Evolutionary conservation across 1,284 basidiomycete species (phyloP).

Genomic region (Fomitopsis schrenkii): DNA sequence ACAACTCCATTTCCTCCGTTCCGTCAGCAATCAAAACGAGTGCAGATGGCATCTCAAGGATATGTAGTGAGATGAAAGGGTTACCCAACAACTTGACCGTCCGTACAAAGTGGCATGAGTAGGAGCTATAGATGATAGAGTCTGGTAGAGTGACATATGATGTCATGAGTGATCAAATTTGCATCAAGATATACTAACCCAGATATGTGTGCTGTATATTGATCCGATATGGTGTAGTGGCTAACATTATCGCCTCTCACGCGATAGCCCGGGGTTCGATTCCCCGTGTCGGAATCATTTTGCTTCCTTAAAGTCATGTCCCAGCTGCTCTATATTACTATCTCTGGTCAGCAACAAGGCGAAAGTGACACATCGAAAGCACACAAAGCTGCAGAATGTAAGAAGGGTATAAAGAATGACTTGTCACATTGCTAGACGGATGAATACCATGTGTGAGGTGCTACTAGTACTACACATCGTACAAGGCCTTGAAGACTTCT

Average conservation of each 20-base stretch:
- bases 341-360: too few relatives aligned
- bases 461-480: background rate
- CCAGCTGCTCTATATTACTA: too few relatives aligned
- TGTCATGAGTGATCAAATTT: background rate
- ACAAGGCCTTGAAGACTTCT: background rate
- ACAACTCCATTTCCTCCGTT: constrained; percentile 91
- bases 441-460: background rate
- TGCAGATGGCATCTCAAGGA: constrained; percentile 48
- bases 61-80: background rate
- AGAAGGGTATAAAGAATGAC: background rate
- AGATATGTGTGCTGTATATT: background rate
- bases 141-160: background rate
- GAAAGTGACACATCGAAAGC: too few relatives aligned
- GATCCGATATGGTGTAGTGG: constrained; percentile 4
- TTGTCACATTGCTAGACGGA: background rate
- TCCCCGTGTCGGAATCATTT: constrained; percentile 2
- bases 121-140: too few relatives aligned
- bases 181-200: background rate
- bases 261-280: constrained; percentile 3
- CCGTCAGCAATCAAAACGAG: constrained; percentile 84
- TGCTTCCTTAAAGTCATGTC: too few relatives aligned
- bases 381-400: too few relatives aligned
- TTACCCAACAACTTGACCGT: too few relatives aligned
- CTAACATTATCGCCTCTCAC: constrained; percentile 6
- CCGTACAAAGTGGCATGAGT: too few relatives aligned